phyloP scores from a whole-genome alignment of 225 moss, liverwort and hornwort genomes.

The Takakia lepidozioides region DNA sequence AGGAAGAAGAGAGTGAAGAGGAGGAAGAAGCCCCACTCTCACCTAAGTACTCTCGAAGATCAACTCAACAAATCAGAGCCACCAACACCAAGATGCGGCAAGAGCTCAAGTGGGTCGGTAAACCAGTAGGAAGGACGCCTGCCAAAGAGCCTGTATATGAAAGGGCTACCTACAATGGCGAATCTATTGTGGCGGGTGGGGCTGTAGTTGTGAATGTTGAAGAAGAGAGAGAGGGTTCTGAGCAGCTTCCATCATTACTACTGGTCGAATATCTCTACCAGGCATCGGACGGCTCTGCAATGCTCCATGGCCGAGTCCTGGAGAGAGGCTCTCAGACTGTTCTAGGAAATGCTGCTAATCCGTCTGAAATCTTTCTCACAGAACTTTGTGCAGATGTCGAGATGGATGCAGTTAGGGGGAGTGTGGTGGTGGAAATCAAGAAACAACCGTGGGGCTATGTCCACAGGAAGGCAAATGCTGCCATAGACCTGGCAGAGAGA shows the following conservation, averaged over 20 bases:
- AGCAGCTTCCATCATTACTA: conserved; percentile 38
- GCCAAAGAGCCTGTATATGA: conserved; percentile 25
- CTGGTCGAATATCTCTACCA: conserved; percentile 83
- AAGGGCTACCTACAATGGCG: conserved; percentile 18
- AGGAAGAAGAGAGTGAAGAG: conserved; percentile 50
- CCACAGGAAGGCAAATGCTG: conserved; percentile 57
- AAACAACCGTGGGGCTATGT: conserved; percentile 56
- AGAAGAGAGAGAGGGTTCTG: conserved; percentile 24
- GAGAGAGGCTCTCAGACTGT: conserved; percentile 58
- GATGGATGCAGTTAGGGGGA: conserved; percentile 34
- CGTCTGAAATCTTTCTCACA: conserved; percentile 70
- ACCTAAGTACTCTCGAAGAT: conserved; percentile 23
- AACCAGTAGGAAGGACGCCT: conserved; percentile 4
- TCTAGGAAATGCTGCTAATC: conserved; percentile 74
- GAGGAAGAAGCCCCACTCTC: conserved; percentile 51
- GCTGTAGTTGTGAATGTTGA: conserved; percentile 51
- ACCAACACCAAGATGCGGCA: conserved; percentile 12
- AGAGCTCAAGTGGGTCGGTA: conserved; percentile 24
- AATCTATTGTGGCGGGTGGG: conserved; percentile 48
- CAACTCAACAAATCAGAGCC: conserved; percentile 25
- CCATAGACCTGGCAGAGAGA: conserved; percentile 56
- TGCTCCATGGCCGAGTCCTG: conserved; percentile 81
- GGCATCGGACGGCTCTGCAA: conserved; percentile 43
- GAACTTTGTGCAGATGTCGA: conserved; percentile 72
- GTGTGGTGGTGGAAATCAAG: conserved; percentile 44